Conservation (phyloP, 345 rosid species). For the Salix brachista region DNA sequence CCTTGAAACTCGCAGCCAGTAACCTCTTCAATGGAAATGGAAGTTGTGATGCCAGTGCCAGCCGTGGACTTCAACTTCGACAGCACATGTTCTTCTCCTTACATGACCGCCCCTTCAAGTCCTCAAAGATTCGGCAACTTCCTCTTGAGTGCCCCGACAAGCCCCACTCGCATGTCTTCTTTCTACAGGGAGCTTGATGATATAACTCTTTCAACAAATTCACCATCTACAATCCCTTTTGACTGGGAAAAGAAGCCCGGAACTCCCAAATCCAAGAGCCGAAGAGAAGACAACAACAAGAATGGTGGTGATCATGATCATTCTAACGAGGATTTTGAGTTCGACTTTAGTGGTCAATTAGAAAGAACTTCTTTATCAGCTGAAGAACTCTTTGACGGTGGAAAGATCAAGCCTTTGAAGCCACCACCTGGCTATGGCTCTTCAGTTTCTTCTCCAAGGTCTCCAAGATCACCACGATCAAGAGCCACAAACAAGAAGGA, state of each 20-base stretch:
- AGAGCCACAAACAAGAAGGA: slow-evolving; percentile 28
- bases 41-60: slow-evolving; percentile 38
- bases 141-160: slow-evolving; percentile 60
- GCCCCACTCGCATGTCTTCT: slow-evolving; percentile 45
- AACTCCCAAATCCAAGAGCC: slow-evolving; percentile 21
- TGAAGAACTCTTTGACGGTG: slow-evolving; percentile 83
- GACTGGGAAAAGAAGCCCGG: slow-evolving; percentile 48
- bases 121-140: slow-evolving; percentile 69
- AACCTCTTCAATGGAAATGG: slow-evolving; percentile 39
- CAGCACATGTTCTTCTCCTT: slow-evolving; percentile 79
- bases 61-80: slow-evolving; percentile 65
- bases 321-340: slow-evolving; percentile 60
- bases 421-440: slow-evolving; percentile 39
- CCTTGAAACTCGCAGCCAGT: neutral
- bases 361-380: slow-evolving; percentile 68
- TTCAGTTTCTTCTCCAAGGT: slow-evolving; percentile 38
- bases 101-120: slow-evolving; percentile 95
- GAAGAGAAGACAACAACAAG: neutral
- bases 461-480: slow-evolving; percentile 29
- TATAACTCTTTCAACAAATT: neutral
- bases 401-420: slow-evolving; percentile 71
- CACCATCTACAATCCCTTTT: slow-evolving; percentile 34
- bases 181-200: slow-evolving; percentile 13
- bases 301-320: slow-evolving; percentile 10
- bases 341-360: slow-evolving; percentile 71